Evolutionary conservation across 2,329 filamentous ascomycete species (phyloP).

Genomic region (Sarocladium strictum): DNA sequence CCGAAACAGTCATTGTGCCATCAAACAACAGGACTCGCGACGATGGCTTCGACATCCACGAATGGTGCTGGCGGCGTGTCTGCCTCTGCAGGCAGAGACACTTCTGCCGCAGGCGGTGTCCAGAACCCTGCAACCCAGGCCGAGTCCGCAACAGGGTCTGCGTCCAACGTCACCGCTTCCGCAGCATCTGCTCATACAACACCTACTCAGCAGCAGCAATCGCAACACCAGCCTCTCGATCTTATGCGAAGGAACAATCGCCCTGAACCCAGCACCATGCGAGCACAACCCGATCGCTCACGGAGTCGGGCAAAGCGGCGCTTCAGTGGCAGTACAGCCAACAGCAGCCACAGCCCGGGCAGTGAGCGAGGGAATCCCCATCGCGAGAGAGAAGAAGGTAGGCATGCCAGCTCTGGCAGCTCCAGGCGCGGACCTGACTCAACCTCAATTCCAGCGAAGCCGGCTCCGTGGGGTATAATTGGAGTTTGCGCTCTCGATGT

Average conservation of each 20-base stretch:
- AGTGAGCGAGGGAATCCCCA: slow-evolving; percentile 56
- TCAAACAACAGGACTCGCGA: too few species aligned
- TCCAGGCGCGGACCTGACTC: slow-evolving; percentile 20
- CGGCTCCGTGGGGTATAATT: slow-evolving; percentile 62
- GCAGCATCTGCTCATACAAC: slow-evolving; percentile 32
- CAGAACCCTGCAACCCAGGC: slow-evolving; percentile 6
- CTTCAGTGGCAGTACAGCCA: slow-evolving; percentile 75
- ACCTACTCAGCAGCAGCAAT: slow-evolving; percentile 40
- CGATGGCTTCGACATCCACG: not conserved
- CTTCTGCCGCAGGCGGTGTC: not conserved
- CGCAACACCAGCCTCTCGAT: slow-evolving; percentile 41
- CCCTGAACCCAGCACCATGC: slow-evolving; percentile 29
- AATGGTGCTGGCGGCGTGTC: not conserved
- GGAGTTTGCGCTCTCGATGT: slow-evolving; percentile 93
- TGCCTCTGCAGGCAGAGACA: not conserved
- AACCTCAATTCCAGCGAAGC: slow-evolving; percentile 35
- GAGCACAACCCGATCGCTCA: slow-evolving; percentile 49
- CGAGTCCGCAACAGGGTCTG: slow-evolving; percentile 28
- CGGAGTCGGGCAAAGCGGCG: slow-evolving; percentile 67
- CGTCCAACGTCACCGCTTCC: slow-evolving; percentile 48
- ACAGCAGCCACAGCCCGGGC: slow-evolving; percentile 74
- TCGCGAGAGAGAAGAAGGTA: slow-evolving; percentile 52
- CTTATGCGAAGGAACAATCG: slow-evolving; percentile 38
- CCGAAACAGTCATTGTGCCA: too few species aligned
- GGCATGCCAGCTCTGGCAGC: slow-evolving; percentile 16